Evolutionary conservation across 73 alveolate species (phyloP).

Genomic region (Paramecium caudatum): DNA sequence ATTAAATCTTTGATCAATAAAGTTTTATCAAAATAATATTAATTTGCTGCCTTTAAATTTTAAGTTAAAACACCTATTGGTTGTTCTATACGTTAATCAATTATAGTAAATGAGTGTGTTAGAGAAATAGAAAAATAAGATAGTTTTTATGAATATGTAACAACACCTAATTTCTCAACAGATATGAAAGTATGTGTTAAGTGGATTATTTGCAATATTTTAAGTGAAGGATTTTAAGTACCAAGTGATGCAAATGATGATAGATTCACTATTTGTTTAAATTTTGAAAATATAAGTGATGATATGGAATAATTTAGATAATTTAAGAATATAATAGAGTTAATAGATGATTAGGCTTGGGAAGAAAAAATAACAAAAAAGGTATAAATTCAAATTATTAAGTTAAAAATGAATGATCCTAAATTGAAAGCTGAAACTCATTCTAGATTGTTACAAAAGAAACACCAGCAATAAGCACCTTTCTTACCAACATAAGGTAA

Average conservation of each 20-base stretch:
- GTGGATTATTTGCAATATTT: not conserved
- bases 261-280: slow-evolving; percentile 25
- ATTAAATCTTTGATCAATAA: not conserved
- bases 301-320: slow-evolving; percentile 68
- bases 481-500: slow-evolving; percentile 66
- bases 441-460: slow-evolving; percentile 29
- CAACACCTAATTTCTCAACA: slow-evolving; percentile 10
- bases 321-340: slow-evolving; percentile 45
- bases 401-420: slow-evolving; percentile 65
- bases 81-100: slow-evolving; percentile 13
- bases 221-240: slow-evolving; percentile 45
- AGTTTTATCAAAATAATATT: slow-evolving; percentile 42
- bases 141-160: not conserved
- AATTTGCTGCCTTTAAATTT: slow-evolving; percentile 71
- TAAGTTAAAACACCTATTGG: slow-evolving; percentile 70
- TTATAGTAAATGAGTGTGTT: slow-evolving; percentile 39
- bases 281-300: slow-evolving; percentile 65
- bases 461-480: not conserved
- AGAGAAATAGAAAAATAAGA: slow-evolving; percentile 24
- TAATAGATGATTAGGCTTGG: slow-evolving; percentile 22
- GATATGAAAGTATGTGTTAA: slow-evolving; percentile 56
- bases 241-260: slow-evolving; percentile 54
- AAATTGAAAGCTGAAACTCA: slow-evolving; percentile 45
- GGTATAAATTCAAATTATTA: not conserved
- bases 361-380: slow-evolving; percentile 69